A percentile compares a stretch with the other conserved stretches of the same genome.
phyloP scores from a whole-genome alignment of 2,329 filamentous ascomycete species.

The Colletotrichum lentis region DNA sequence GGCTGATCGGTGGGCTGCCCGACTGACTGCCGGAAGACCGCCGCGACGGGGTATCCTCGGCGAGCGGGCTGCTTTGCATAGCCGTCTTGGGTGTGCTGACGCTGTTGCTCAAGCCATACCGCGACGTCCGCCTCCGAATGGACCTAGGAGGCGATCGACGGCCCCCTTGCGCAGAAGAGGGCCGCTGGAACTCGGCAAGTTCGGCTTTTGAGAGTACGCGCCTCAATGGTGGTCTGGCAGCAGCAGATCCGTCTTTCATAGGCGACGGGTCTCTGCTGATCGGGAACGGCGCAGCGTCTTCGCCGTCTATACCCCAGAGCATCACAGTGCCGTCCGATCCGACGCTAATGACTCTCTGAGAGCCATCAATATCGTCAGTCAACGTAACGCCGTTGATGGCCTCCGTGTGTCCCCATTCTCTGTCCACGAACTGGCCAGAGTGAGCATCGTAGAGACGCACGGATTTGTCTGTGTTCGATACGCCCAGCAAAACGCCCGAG shows the following conservation, averaged over 20 bases:
- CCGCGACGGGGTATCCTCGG: conserved; percentile 59
- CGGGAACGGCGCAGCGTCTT: conserved; percentile 53
- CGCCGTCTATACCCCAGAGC: conserved; percentile 72
- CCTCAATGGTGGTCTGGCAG: conserved; percentile 76
- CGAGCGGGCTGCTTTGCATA: conserved; percentile 54
- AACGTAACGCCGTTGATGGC: conserved; percentile 87
- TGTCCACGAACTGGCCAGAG: conserved; percentile 78
- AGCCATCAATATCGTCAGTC: conserved; percentile 65
- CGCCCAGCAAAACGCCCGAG: conserved; percentile 77
- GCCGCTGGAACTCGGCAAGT: conserved; percentile 77
- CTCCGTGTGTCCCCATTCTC: conserved; percentile 95
- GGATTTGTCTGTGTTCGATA: conserved; percentile 95
- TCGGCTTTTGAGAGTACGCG: conserved; percentile 89
- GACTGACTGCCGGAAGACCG: conserved; percentile 56
- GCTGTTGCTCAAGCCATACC: conserved; percentile 53
- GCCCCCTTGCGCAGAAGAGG: conserved; percentile 56
- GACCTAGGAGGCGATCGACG: conserved; percentile 65
- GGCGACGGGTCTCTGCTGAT: conserved; percentile 64
- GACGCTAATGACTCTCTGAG: conserved; percentile 73
- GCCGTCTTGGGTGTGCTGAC: conserved; percentile 50
- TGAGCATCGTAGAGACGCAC: conserved; percentile 86
- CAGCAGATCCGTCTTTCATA: conserved; percentile 58
- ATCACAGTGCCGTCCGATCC: conserved; percentile 84
- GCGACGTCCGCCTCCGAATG: conserved; percentile 63
- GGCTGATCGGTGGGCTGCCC: conserved; percentile 60